phyloP scores from a whole-genome alignment of 805 yeast species.

The Diddensiella caesifluorescens region DNA sequence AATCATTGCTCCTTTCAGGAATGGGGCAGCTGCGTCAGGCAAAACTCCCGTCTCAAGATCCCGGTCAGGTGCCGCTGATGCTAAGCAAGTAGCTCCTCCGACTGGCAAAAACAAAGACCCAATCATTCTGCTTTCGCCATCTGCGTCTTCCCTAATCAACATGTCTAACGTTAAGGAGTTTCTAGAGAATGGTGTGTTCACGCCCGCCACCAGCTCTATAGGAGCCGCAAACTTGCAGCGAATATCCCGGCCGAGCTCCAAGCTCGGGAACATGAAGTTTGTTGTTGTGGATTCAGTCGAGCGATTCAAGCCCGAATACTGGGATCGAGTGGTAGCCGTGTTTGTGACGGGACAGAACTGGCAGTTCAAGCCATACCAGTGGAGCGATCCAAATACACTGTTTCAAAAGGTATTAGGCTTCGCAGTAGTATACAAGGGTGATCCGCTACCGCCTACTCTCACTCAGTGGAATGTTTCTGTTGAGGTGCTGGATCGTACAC shows the following conservation, averaged over 20 bases:
- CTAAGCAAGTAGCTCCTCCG: constrained; percentile 6
- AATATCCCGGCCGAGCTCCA: constrained; percentile 50
- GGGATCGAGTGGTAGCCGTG: constrained; percentile 95
- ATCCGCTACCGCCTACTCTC: constrained; percentile 67
- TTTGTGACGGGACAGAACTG: constrained; percentile 96
- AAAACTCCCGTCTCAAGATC: constrained; percentile 2
- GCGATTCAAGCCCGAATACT: constrained; percentile 87
- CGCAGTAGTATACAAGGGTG: constrained; percentile 70
- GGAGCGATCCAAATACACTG: constrained; percentile 70
- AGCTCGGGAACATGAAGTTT: constrained; percentile 57
- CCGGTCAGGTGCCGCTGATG: constrained; percentile 2
- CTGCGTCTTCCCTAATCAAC: constrained; percentile 66
- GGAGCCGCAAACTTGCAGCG: constrained; percentile 39
- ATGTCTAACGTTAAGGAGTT: constrained; percentile 62
- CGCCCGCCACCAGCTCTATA: constrained; percentile 41
- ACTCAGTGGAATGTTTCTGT: constrained; percentile 85
- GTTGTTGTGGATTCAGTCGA: constrained; percentile 86
- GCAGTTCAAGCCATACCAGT: constrained; percentile 89
- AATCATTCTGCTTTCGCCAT: constrained; percentile 70
- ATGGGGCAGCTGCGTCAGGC: constrained; percentile 10
- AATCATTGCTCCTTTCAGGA: constrained; percentile 24
- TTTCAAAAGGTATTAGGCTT: constrained; percentile 84
- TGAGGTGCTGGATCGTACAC: constrained; percentile 71
- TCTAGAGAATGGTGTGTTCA: constrained; percentile 65
- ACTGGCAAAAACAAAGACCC: constrained; percentile 44